Evolutionary conservation across 768 basidiomycete species (phyloP).

Genomic region (Paxillus ammoniavirescens): DNA sequence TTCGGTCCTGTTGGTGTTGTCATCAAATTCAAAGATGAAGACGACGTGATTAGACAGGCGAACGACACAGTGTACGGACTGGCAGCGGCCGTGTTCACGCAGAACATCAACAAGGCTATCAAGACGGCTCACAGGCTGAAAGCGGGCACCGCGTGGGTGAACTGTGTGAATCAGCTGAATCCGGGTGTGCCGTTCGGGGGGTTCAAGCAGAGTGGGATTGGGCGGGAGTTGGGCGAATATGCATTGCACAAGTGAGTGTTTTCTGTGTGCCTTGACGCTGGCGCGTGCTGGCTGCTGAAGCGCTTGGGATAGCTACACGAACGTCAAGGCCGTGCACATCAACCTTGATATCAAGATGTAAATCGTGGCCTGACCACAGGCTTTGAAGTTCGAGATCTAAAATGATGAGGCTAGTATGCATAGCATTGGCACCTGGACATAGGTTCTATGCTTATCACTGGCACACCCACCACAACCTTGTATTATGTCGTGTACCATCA

Average conservation of each 20-base stretch:
- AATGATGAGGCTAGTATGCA: too few species aligned
- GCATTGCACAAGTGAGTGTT: conserved; percentile 51
- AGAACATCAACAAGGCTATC: conserved; percentile 73
- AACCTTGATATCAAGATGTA: conserved; percentile 39
- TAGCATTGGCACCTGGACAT: too few species aligned
- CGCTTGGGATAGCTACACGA: conserved; percentile 15
- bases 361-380: not conserved
- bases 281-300: not conserved
- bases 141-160: conserved; percentile 79
- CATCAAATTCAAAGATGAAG: conserved; percentile 70
- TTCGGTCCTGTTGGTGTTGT: conserved; percentile 80
- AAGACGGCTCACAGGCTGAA: conserved; percentile 69
- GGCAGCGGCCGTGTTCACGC: conserved; percentile 83
- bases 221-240: conserved; percentile 79
- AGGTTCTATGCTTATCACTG: too few species aligned
- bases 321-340: conserved; percentile 38
- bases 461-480: too few species aligned
- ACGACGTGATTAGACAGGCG: conserved; percentile 66
- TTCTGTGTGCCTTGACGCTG: not conserved
- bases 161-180: conserved; percentile 29
- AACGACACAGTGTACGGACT: conserved; percentile 90
- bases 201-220: conserved; percentile 81
- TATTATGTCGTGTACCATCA: too few species aligned
- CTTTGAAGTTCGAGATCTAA: too few species aligned
- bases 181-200: conserved; percentile 75